Base-by-base conservation (phyloP, 176 grass and related monocot species). In the Eleusine coracana region DNA sequence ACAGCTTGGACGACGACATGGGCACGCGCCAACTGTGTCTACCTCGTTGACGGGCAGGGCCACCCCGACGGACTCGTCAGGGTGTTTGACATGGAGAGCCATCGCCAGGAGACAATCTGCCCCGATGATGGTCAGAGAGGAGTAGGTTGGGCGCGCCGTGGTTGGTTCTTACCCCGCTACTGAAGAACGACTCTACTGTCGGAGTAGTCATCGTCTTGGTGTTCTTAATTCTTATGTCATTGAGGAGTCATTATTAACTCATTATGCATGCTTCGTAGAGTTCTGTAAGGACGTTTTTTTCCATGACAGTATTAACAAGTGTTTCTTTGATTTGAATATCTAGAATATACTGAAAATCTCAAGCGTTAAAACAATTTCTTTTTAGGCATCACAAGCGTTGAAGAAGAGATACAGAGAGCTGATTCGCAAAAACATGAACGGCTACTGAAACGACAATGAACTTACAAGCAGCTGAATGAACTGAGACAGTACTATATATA, bases 41-140 rank as follows among this genome's bases (percentile, higher is more conserved):
- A 86, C 83, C 88, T 86, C 66, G 79, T 86, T 14, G 88, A 89
- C 46, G 68, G 66, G 65, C 87, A 89, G 83, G 88, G 88, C 37
- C 78, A 89, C 55, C 78, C 44, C 5, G 72, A 86, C 15, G 88
- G 88, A 10, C 56, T 85, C 34, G 83, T 89, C 56, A 89, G 73
- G 58, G 66, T 86, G 72, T 6, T 89, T 4, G 46, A 40, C 78
- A 50, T 86, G 56, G 58, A 59, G 27, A 70, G 16, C 25, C 45
- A n/a, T 45, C 29, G 56, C 3, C 21, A 82, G 38, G 83, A 85
- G 58, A 82, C 4, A 16, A 59, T 89, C 66, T 41, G 12, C 58
- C 88, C 83, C 5, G 48, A 71, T 45, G 72, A 86, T 55, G 73
- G 55, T 56, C 36, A 21, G 14, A 38, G 38, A 55, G 66, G 48